Evolutionary conservation across 1,284 basidiomycete genomes (phyloP).

Genomic region (Cerioporus squamosus): DNA sequence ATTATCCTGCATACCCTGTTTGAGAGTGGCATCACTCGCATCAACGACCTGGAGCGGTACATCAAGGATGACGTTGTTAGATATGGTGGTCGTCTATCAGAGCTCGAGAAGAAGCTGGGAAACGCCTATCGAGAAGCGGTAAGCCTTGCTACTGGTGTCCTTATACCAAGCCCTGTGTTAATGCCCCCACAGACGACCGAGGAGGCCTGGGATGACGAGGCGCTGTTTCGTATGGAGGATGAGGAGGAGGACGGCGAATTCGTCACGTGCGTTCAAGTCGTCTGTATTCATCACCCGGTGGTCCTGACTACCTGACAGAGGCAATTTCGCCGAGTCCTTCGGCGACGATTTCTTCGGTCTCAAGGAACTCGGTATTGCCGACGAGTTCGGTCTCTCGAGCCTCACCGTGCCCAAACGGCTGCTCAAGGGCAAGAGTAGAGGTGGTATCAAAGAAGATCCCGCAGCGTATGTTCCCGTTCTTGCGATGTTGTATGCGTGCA

Average conservation of each 20-base stretch:
- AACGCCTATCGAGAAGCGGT: conserved; percentile 83
- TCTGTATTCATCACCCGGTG: background rate
- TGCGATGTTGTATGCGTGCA: background rate
- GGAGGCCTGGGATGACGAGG: conserved; percentile 76
- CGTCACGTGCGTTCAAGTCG: conserved; percentile 56
- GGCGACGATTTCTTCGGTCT: conserved; percentile 96
- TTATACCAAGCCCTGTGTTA: background rate
- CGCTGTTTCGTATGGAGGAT: conserved; percentile 70
- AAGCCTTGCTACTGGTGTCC: conserved; percentile 31
- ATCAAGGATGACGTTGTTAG: conserved; percentile 89
- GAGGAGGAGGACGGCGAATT: conserved; percentile 79
- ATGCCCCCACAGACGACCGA: conserved; percentile 49
- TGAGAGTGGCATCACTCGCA: conserved; percentile 80
- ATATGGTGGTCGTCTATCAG: conserved; percentile 76
- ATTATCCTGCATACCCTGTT: conserved; percentile 90
- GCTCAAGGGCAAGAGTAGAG: conserved; percentile 70
- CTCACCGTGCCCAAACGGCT: conserved; percentile 82
- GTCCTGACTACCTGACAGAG: conserved; percentile 46
- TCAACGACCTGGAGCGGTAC: conserved; percentile 84
- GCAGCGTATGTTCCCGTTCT: conserved; percentile 57
- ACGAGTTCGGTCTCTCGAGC: conserved; percentile 82
- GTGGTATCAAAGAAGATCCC: conserved; percentile 40
- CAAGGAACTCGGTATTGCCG: conserved; percentile 86
- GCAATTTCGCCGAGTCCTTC: conserved; percentile 86
- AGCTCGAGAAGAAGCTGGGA: conserved; percentile 86